phyloP scores from a whole-genome alignment of 352 stramenopile genomes.

The Globisporangium abappressorium region DNA sequence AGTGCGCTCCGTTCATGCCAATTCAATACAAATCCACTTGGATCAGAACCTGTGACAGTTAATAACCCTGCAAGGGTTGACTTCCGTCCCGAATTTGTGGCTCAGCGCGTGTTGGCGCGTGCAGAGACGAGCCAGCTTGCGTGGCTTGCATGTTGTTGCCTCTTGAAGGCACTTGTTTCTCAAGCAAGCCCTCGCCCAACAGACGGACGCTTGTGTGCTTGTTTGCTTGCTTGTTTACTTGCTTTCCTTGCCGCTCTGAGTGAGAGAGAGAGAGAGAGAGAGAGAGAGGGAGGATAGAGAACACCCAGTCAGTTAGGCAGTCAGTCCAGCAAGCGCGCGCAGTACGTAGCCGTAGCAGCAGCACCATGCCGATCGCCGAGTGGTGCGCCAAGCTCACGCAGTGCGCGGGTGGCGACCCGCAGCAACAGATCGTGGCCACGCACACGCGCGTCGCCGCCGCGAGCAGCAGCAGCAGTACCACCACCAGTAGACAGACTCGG shows the following conservation, averaged over 20 bases:
- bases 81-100: not conserved
- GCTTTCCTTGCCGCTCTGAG: too few relatives aligned
- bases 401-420: conserved; percentile 8
- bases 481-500: not conserved
- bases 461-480: not conserved
- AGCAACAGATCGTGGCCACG: conserved; percentile 6
- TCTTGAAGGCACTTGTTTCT: not conserved
- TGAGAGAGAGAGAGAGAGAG: too few relatives aligned
- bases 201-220: not conserved
- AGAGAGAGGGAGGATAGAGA: too few relatives aligned
- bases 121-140: conserved; percentile 7
- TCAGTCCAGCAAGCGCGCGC: not conserved
- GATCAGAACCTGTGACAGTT: not conserved
- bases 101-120: conserved; percentile 9
- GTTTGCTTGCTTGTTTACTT: too few relatives aligned
- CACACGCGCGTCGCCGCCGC: not conserved
- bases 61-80: not conserved
- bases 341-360: not conserved
- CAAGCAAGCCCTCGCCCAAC: not conserved
- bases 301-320: too few relatives aligned
- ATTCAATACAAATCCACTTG: not conserved
- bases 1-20: not conserved
- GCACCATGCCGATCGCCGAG: conserved; percentile 12
- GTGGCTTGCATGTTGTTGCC: not conserved
- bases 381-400: conserved; percentile 20